Base-by-base conservation (phyloP, 345 rosid genomes). In the Salix exigua region DNA sequence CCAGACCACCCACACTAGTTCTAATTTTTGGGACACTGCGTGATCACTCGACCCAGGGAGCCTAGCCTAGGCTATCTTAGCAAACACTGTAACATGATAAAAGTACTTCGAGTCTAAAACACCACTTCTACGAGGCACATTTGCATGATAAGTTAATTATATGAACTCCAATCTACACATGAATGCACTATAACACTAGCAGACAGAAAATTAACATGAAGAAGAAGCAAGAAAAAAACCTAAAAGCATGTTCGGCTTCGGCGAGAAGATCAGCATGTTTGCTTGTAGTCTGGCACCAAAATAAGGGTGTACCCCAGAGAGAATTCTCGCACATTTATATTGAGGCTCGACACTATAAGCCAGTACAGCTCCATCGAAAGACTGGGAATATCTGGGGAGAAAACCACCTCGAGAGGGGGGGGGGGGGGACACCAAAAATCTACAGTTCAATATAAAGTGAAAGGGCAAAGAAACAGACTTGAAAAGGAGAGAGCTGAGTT, bases 401-500 rank as follows among this genome's bases (percentile, higher is more conserved):
- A 77, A 64, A 51, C 63, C 0, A 44, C n/a, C 17, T 2, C 35
- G 16, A 48, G 50, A 46, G 35, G 5, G 35, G 0, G 35, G 33
- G 5, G 0, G 0, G 25, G 48, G 26, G 17, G 0, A 19, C 14
- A 0, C 14, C 2, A 42, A 23, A 7, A 42, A 21, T n/a, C 23
- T 35, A 17, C 11, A 26, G 40, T 9, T 17, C 30, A 58, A 65
- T 7, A 2, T 5, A 33, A 25, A 25, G 18, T 7, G 12, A 28
- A 73, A 37, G 64, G 76, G 53, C 4, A 53, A 64, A n/a, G 74
- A 26, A 77, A 73, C 74, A 77, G 80, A 93, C 98, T 86, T 88
- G 91, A 95, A 95, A 31, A 91, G 93, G 42, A 88, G 78, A 74
- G 94, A 68, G 80, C 97, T 91, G 74, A 96, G 93, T 85, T 93